These are phyloP conservation scores for Exophiala xenobiotica DNA, from an alignment of 2,329 filamentous ascomycete species.

Conservation along the genomic window DNA sequence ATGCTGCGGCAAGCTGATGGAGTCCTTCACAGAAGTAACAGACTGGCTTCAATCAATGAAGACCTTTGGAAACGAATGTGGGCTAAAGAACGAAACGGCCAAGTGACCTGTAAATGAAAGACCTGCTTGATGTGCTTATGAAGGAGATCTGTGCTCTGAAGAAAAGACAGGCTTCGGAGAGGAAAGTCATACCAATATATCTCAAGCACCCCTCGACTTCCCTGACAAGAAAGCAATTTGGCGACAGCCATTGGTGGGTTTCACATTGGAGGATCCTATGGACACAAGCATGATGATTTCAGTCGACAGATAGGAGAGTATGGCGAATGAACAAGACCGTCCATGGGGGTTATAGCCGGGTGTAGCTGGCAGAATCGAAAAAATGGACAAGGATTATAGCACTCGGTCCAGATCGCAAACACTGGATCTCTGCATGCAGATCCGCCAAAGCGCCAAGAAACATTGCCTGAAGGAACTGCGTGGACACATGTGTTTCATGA, in stretches of 20 bases:
- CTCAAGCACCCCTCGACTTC: background rate
- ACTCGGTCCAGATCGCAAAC: constrained; percentile 16
- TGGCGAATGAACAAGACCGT: constrained; percentile 1
- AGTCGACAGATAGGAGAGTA: constrained; percentile 15
- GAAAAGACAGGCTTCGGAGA: background rate
- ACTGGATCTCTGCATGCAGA: constrained; percentile 14
- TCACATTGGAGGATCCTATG: constrained; percentile 11
- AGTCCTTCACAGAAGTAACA: constrained; percentile 11
- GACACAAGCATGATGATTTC: background rate
- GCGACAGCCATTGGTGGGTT: constrained; percentile 7
- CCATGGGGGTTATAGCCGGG: background rate
- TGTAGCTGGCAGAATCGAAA: background rate
- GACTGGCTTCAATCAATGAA: constrained; percentile 26
- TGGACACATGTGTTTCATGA: constrained; percentile 13
- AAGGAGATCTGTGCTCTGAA: constrained; percentile 13
- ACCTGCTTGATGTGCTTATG: constrained; percentile 21
- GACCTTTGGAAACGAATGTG: constrained; percentile 22
- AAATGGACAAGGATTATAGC: background rate
- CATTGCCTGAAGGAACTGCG: constrained; percentile 1
- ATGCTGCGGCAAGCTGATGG: constrained; percentile 10
- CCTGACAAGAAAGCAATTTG: constrained; percentile 5
- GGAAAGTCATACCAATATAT: constrained; percentile 9
- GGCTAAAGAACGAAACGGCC: constrained; percentile 20
- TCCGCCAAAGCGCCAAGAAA: constrained; percentile 7
- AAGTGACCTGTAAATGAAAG: constrained; percentile 25